A percentile compares a stretch with the other conserved stretches of the same genome.
Evolutionary conservation across 2,329 filamentous ascomycete species (phyloP).

Genomic region (Hypoxylon sp.): DNA sequence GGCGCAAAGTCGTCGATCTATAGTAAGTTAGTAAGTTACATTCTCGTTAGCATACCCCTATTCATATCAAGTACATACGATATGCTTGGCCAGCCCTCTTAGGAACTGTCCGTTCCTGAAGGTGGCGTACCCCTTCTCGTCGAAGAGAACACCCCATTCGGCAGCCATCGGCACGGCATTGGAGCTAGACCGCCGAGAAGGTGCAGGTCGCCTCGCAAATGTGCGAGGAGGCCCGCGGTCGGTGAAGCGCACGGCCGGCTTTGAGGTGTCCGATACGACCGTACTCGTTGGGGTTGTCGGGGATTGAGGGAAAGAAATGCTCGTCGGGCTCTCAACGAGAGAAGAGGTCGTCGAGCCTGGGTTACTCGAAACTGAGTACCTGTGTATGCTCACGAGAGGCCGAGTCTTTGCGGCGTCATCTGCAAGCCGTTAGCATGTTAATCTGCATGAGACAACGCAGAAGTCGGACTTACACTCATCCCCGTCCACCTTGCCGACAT

Average conservation of each 20-base stretch:
- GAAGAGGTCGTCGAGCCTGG: slow-evolving; percentile 28
- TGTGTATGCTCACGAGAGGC: not conserved
- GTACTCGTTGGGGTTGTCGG: slow-evolving; percentile 10
- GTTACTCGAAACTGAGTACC: slow-evolving; percentile 13
- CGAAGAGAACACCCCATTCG: slow-evolving; percentile 81
- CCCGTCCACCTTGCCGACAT: not conserved
- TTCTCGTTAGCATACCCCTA: not conserved
- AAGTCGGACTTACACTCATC: slow-evolving; percentile 17
- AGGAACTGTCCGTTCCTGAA: slow-evolving; percentile 76
- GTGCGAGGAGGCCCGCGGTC: slow-evolving; percentile 38
- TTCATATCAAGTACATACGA: slow-evolving; percentile 63
- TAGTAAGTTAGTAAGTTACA: not conserved
- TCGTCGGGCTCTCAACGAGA: slow-evolving; percentile 11
- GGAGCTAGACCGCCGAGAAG: slow-evolving; percentile 27
- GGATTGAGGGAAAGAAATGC: slow-evolving; percentile 11
- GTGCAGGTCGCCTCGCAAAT: slow-evolving; percentile 19
- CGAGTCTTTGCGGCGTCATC: slow-evolving; percentile 14
- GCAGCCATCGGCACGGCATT: slow-evolving; percentile 20
- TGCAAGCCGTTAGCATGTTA: slow-evolving; percentile 11
- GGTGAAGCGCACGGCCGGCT: slow-evolving; percentile 37
- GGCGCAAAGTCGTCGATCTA: slow-evolving; percentile 78
- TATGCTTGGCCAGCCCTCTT: slow-evolving; percentile 76
- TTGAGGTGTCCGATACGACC: slow-evolving; percentile 11
- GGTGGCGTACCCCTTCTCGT: slow-evolving; percentile 74
- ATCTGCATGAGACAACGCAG: not conserved